Conservation (phyloP, 2,329 filamentous ascomycete species). For the Sclerotinia borealis region DNA sequence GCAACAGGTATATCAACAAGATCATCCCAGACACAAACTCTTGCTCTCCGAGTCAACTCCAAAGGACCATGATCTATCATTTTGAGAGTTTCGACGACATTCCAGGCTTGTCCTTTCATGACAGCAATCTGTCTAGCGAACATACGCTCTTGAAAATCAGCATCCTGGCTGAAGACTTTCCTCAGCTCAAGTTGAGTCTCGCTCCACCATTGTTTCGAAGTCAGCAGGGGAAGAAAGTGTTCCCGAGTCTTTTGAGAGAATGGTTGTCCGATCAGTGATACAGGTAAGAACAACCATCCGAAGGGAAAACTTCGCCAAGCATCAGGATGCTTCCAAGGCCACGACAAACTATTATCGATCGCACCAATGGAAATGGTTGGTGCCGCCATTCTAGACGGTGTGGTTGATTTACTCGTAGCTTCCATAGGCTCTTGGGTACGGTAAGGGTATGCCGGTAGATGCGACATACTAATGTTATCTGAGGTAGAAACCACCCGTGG, state of each 20-base stretch:
- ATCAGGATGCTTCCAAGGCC: slow-evolving; percentile 67
- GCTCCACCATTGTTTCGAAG: slow-evolving; percentile 94
- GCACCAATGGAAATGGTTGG: slow-evolving; percentile 70
- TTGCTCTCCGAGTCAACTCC: slow-evolving; percentile 81
- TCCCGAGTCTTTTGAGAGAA: slow-evolving; percentile 91
- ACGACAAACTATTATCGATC: slow-evolving; percentile 96
- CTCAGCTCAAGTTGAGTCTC: slow-evolving; percentile 85
- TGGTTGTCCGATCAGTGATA: slow-evolving; percentile 90
- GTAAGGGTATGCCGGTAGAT: slow-evolving; percentile 56
- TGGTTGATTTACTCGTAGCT: slow-evolving; percentile 48
- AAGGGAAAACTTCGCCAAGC: slow-evolving; percentile 89
- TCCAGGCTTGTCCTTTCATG: slow-evolving; percentile 99
- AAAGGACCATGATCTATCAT: slow-evolving; percentile 86
- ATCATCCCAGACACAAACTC: slow-evolving; percentile 97
- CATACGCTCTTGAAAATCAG: slow-evolving; percentile 98
- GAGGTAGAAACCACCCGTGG: slow-evolving; percentile 41
- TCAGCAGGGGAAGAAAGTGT: slow-evolving; percentile 92
- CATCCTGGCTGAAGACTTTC: slow-evolving; percentile 82
- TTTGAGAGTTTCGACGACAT: slow-evolving; percentile 96
- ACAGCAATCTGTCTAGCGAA: slow-evolving; percentile 97
- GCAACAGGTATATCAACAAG: slow-evolving; percentile 93
- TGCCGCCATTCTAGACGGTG: slow-evolving; percentile 28
- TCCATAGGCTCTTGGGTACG: slow-evolving; percentile 79
- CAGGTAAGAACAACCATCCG: slow-evolving; percentile 95
- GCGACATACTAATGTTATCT: slow-evolving; percentile 19